Evolutionary conservation across 1,284 basidiomycete species (phyloP).

Genomic region (Tremellales sp.): DNA sequence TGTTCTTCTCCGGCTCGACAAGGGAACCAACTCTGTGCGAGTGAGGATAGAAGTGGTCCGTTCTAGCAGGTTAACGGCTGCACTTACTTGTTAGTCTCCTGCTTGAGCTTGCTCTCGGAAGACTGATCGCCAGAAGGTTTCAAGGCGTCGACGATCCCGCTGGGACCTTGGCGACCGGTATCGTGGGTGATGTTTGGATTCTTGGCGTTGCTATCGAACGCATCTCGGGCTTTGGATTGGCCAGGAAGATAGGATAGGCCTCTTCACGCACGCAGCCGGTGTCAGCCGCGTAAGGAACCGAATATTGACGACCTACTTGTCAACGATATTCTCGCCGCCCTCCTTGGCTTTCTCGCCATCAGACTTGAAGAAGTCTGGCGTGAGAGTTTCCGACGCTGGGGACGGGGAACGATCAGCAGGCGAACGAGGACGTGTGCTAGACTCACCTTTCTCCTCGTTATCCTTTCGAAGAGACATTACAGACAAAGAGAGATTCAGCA

Average conservation of each 20-base stretch:
- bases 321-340: conserved; percentile 7
- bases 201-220: conserved; percentile 11
- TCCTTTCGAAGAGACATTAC: conserved; percentile 4
- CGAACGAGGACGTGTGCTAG: background rate
- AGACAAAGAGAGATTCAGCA: too few species aligned
- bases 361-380: conserved; percentile 14
- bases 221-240: conserved; percentile 17
- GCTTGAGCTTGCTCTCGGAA: conserved; percentile 3
- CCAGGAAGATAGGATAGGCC: conserved; percentile 16
- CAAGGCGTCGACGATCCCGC: conserved; percentile 7
- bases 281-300: background rate
- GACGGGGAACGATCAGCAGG: background rate
- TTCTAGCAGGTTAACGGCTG: background rate
- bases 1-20: conserved; percentile 13
- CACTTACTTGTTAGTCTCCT: conserved; percentile 16
- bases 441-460: conserved; percentile 6
- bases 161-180: conserved; percentile 9
- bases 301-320: conserved; percentile 11
- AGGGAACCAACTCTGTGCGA: conserved; percentile 9
- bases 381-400: conserved; percentile 9
- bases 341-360: conserved; percentile 2
- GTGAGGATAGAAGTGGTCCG: background rate
- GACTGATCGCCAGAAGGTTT: conserved; percentile 14
- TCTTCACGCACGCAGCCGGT: conserved; percentile 6
- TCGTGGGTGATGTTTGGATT: conserved; percentile 12